phyloP scores from a whole-genome alignment of 345 rosid genomes.

The Aurinia saxatilis region DNA sequence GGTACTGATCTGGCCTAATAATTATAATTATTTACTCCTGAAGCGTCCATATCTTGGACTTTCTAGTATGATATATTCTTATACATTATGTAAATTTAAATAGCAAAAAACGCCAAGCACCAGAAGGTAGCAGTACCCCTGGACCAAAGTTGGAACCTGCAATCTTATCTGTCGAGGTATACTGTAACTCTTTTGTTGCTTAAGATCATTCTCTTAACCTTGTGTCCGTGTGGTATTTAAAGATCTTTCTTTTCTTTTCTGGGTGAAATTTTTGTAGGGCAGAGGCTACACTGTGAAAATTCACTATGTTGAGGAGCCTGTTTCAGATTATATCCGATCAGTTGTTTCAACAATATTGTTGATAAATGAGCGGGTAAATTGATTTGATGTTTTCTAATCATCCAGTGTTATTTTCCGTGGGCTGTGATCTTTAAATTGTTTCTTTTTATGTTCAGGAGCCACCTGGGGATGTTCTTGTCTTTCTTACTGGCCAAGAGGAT shows the following conservation, averaged over 20 bases:
- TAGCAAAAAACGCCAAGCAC: slow-evolving; percentile 48
- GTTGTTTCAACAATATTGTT: slow-evolving; percentile 66
- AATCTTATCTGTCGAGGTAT: slow-evolving; percentile 89
- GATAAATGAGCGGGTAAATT: slow-evolving; percentile 72
- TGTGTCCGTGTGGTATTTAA: not conserved
- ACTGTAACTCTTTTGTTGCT: not conserved
- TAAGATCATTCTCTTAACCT: not conserved
- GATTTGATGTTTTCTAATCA: not conserved
- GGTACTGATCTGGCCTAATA: slow-evolving; percentile 38
- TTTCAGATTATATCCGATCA: slow-evolving; percentile 72
- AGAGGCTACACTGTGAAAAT: slow-evolving; percentile 85
- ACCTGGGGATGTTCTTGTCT: slow-evolving; percentile 79
- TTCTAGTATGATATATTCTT: not conserved
- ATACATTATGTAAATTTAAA: not conserved
- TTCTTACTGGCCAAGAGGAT: slow-evolving; percentile 98
- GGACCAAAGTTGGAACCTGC: slow-evolving; percentile 69
- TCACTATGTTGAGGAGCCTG: slow-evolving; percentile 84
- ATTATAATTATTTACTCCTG: not conserved
- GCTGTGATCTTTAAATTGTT: not conserved
- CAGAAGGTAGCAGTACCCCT: slow-evolving; percentile 38
- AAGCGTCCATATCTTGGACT: not conserved
- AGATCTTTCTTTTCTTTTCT: not conserved
- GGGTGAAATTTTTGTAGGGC: slow-evolving; percentile 48
- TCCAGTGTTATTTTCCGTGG: not conserved
- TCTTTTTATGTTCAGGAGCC: slow-evolving; percentile 55